Base-by-base conservation (phyloP, 345 rosid species). In the Bretschneidera sinensis region DNA sequence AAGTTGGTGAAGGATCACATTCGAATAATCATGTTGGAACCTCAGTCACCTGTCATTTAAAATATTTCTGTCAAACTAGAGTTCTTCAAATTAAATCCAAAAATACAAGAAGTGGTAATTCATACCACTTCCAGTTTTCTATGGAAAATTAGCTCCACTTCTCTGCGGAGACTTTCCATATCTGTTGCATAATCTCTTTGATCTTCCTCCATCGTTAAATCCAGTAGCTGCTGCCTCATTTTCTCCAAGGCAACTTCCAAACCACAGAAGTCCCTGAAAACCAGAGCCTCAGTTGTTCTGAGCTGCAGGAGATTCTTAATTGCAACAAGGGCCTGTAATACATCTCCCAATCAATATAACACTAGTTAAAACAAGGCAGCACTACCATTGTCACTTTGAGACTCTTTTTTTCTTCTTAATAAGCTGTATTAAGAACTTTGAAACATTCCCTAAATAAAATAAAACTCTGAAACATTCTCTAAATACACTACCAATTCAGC, bases 241-340 rank as follows among this genome's bases (percentile, higher is more conserved):
- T 80, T 76, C 65, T 78, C 84, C 65, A 94, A 71, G 25, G 91
- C 85, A 65, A 54, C 73, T 61, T 77, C 85, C 74, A 94, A 74
- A 45, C 81, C 78, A 66, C 97, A 87, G 20, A 83, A 84, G 68
- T 88, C 95, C 87, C 55, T 76, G 39, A 88, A 77, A 61, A 82
- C 71, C 31, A 48, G 67, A 71, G 86, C 87, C 55, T 90, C 87
- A 6, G 76, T 64, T 56, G 80, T 62, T 60, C 70, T 78, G 17
- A 88, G 91, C 55, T 71, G 95, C 69, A 90, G 85, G 51, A 94
- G 84, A 76, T 68, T 83, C 81, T 79, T 83, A 70, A 88, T 77
- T 34, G 92, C 91, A 39, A 66, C 57, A 59, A 94, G 96, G 9
- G 92, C 96, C 97, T 90, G 83, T 4, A 68, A 63, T 48, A 53